These are phyloP conservation scores for Magnolia sinica DNA, from an alignment of 164 flowering plant species.

Conservation along the genomic window DNA sequence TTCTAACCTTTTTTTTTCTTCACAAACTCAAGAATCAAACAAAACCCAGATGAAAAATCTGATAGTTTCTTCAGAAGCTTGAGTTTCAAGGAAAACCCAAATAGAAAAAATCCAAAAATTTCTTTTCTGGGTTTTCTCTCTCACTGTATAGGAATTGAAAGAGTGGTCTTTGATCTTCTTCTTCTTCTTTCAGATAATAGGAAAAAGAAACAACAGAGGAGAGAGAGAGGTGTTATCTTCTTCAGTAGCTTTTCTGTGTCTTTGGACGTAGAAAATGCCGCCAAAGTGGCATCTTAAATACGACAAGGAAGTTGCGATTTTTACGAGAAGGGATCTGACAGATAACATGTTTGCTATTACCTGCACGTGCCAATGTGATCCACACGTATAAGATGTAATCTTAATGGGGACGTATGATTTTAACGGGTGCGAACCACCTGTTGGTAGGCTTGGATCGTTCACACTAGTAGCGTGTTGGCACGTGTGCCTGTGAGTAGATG, in stretches of 20 bases:
- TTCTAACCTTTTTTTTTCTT: no score
- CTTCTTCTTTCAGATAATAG: not conserved
- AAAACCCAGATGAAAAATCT: not conserved
- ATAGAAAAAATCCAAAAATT: not conserved
- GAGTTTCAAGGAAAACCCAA: not conserved
- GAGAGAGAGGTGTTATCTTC: not conserved
- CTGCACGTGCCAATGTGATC: no score
- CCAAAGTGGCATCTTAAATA: not conserved
- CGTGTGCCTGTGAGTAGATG: no score
- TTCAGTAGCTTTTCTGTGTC: no score
- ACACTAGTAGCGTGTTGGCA: no score
- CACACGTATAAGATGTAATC: no score
- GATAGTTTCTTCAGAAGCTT: not conserved
- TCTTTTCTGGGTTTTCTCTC: not conserved
- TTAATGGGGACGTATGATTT: no score
- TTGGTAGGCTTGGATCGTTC: not conserved
- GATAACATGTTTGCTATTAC: no score
- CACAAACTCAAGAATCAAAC: no score
- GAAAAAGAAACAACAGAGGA: no score
- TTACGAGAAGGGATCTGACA: no score
- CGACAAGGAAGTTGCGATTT: no score
- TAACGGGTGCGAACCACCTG: not conserved
- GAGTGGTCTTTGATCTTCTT: not conserved
- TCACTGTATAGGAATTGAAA: not conserved
- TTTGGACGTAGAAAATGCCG: not conserved